A percentile compares a stretch with the other conserved stretches of the same genome.
Conservation (phyloP, 2,329 filamentous ascomycete genomes). For the Amauroascus niger region DNA sequence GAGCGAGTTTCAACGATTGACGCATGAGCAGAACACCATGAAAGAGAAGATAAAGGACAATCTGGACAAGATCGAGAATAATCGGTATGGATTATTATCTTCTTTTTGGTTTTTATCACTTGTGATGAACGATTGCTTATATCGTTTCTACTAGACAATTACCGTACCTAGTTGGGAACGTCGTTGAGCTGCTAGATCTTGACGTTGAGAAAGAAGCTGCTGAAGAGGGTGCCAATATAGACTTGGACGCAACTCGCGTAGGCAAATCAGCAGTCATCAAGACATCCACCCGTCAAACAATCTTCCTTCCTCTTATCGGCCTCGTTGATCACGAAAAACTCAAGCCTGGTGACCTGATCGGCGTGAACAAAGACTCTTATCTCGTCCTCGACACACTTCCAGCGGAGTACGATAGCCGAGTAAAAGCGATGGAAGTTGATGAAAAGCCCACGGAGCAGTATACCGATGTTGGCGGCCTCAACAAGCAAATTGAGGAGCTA, state of each 20-base stretch:
- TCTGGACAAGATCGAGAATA: conserved; percentile 97
- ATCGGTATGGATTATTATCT: conserved; percentile 53
- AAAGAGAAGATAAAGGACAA: conserved; percentile 99
- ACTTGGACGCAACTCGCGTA: conserved; percentile 89
- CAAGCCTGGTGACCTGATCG: conserved; percentile 92
- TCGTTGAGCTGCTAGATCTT: conserved; percentile 91
- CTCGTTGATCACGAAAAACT: conserved; percentile 91
- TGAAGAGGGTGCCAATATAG: conserved; percentile 97
- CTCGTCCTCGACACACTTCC: conserved; percentile 92
- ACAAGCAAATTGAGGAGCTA: conserved; percentile 98
- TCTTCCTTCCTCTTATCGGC: conserved; percentile 94
- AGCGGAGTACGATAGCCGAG: conserved; percentile 95
- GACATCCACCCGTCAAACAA: conserved; percentile 95
- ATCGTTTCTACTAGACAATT: conserved; percentile 59
- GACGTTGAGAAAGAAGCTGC: conserved; percentile 92
- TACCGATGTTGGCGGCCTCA: conserved; percentile 89
- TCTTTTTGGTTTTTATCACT: background rate
- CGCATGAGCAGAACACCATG: conserved; percentile 93
- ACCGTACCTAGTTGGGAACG: conserved; percentile 95
- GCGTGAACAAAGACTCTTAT: conserved; percentile 98
- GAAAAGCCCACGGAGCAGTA: conserved; percentile 99
- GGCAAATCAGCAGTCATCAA: conserved; percentile 99
- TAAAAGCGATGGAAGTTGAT: conserved; percentile 99
- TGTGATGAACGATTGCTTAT: background rate
- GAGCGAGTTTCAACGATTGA: conserved; percentile 87